These are phyloP conservation scores for Leccinum broughii DNA, from an alignment of 768 basidiomycete genomes.

Conservation along the genomic window DNA sequence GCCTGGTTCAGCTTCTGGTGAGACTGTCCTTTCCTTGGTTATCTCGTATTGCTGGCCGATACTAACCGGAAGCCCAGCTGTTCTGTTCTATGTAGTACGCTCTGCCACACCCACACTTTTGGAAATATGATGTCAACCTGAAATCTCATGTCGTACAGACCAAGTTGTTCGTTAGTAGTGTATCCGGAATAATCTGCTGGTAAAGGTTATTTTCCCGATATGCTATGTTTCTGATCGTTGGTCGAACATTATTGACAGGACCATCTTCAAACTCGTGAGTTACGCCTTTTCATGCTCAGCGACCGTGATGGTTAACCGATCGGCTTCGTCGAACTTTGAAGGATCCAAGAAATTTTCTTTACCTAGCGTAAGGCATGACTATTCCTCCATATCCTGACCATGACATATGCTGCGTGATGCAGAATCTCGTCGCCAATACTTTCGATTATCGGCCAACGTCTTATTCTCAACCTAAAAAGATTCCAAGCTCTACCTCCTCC, in stretches of 20 bases:
- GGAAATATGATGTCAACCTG: neutral
- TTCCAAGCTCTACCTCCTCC: neutral
- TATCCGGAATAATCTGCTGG: constrained; percentile 14
- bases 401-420: neutral
- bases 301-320: neutral
- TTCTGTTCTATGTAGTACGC: constrained; percentile 8
- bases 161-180: constrained; percentile 5
- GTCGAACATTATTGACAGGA: constrained; percentile 9
- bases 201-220: neutral
- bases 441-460: constrained; percentile 18
- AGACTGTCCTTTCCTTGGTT: neutral
- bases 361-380: neutral
- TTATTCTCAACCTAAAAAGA: constrained; percentile 20
- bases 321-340: neutral
- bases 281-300: neutral
- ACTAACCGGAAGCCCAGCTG: neutral
- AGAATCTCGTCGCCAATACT: constrained; percentile 18
- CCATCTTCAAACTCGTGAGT: constrained; percentile 4
- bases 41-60: neutral
- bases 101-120: neutral
- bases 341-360: constrained; percentile 14
- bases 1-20: neutral
- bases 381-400: neutral
- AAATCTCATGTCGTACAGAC: constrained; percentile 1
- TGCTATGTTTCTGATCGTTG: neutral